Conservation (phyloP, 352 stramenopile genomes). For the Blastocystis sp. region DNA sequence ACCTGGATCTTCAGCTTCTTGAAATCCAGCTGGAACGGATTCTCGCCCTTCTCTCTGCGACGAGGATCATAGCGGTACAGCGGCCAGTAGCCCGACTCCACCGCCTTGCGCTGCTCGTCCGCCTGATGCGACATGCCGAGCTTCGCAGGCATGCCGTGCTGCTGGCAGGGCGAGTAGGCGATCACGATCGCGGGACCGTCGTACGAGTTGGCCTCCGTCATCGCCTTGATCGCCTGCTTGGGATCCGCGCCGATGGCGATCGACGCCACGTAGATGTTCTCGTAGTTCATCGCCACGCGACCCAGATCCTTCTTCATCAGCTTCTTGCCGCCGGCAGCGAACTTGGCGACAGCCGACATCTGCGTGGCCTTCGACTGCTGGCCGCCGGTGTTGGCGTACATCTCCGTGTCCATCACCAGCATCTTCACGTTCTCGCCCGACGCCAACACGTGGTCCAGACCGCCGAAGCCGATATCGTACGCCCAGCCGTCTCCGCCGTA, state of each 20-base stretch:
- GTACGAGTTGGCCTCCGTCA: slow-evolving; percentile 5
- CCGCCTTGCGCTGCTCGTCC: background rate
- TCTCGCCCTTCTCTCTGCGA: no score
- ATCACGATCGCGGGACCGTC: no score
- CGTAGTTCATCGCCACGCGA: slow-evolving; percentile 32
- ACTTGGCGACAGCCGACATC: no score
- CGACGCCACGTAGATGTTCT: slow-evolving; percentile 42
- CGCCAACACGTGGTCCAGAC: slow-evolving; percentile 66
- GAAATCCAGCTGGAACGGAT: no score
- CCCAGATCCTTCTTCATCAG: slow-evolving; percentile 33
- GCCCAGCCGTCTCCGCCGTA: slow-evolving; percentile 67
- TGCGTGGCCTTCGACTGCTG: no score
- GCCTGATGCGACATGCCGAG: slow-evolving; percentile 17
- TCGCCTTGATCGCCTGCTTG: background rate
- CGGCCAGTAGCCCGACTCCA: no score
- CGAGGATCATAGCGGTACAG: no score
- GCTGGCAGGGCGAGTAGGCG: background rate
- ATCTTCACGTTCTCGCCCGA: slow-evolving; percentile 67
- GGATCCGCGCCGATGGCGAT: slow-evolving; percentile 24
- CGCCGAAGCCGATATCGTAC: slow-evolving; percentile 67
- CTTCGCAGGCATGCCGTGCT: slow-evolving; percentile 17
- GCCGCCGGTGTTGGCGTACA: no score
- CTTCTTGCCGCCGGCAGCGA: no score
- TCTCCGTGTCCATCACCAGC: slow-evolving; percentile 66
- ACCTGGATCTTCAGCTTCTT: no score